Evolutionary conservation across 768 basidiomycete genomes (phyloP), one percentile per base, ranked within the genome.

Genomic region (Lentinula sp.): DNA sequence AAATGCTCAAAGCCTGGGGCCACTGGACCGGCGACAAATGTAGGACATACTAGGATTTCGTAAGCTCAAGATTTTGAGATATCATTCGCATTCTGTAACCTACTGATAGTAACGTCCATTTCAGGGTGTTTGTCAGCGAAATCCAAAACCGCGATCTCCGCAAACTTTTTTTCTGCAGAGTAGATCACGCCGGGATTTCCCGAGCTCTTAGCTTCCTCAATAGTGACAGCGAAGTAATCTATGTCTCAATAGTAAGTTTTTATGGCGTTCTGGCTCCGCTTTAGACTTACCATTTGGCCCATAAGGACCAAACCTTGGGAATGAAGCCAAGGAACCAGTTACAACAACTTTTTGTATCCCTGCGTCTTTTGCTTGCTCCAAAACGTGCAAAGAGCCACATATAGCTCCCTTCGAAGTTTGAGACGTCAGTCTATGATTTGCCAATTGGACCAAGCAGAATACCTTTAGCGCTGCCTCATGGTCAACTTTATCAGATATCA

Each of bases 1-100:
- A 68, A 55, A 48, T 62, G 46, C 43, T 62, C 57, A 45, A 68
- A 68, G 32, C 65, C 64, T 33, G 64, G 65, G 7, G 68, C 68
- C 56, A 72, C 56, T 4, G 71, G 71, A 16, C 71, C 70, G 33
- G 66, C 66, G 50, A 70, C 61, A 59, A 61, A 72, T 0, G 66
- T 56, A 6, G 71, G 71, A 39, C 63, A 61, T 36, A 72, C 70
- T 71, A 41, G 10, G 9, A 12, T 42, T 8, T 43, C 45, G 37
- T 45, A 16, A 52, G 39, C 32, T 33, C 1, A 8, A 3, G 20
- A 13, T 70, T 65, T 72, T 35, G 67, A 73, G 13, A 53, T 70
- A 61, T 72, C 55, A n/a, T 39, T 7, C 28, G 28, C 3, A 28
- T 28, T 28, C 28, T 28, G 28, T 0, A 28, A 57, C 57, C 6